Conservation (phyloP, 2,329 filamentous ascomycete species). For the Elsinoe batatas region DNA sequence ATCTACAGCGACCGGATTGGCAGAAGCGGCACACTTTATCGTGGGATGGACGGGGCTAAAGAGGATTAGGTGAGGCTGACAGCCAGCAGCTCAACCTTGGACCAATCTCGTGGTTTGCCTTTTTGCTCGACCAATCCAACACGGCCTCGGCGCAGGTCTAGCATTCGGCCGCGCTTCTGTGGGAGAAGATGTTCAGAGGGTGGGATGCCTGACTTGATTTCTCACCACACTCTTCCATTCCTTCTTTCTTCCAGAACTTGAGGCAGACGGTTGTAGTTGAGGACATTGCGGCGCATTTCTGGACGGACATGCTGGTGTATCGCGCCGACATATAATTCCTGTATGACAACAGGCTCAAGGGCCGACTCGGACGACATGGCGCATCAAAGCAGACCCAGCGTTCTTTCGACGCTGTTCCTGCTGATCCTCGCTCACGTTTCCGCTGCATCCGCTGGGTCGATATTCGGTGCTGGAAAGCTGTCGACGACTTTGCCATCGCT, state of each 20-base stretch:
- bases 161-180: neutral
- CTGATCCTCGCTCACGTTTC: constrained; percentile 2
- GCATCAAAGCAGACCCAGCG: neutral
- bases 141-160: constrained; percentile 6
- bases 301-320: neutral
- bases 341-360: neutral
- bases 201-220: constrained; percentile 7
- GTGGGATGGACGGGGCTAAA: neutral
- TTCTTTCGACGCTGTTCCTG: neutral
- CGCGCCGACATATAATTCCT: neutral
- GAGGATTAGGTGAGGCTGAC: constrained; percentile 8
- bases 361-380: neutral
- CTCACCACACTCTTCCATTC: neutral
- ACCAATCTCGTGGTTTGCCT: constrained; percentile 7
- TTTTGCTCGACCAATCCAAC: constrained; percentile 3
- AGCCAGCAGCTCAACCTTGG: neutral
- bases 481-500: neutral
- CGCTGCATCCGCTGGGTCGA: neutral
- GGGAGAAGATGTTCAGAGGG: neutral
- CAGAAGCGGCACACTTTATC: neutral
- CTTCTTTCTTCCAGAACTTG: neutral
- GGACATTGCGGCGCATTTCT: neutral
- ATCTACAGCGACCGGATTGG: neutral
- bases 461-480: neutral
- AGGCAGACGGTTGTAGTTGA: neutral